Base-by-base conservation (phyloP, 345 rosid species). In the Arabis hirsuta region DNA sequence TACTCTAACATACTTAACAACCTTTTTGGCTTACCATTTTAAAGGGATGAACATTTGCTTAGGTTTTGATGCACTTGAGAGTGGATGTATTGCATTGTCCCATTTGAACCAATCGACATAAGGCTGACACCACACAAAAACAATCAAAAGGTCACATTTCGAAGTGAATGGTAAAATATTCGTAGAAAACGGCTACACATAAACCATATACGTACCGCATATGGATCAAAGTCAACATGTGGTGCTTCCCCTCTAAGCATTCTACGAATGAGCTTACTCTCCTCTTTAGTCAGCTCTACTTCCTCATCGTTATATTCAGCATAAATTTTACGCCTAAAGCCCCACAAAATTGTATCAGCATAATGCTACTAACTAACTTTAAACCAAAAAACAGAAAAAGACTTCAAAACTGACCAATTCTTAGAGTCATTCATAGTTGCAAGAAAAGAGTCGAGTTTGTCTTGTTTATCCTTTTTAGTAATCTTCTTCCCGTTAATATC, bases 11-110 rank as follows among this genome's bases (percentile, higher is more conserved):
- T 72, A 80, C 76, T 83, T 72, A 22, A 90, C 81, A 76, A 95
- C 96, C 86, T 67, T 88, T 77, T 87, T 91, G 56, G 87, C 85
- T 81, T 94, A 96, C 96, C 89, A 91, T 76, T 84, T 91, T 12
- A 97, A 94, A 64, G 96, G 97, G 59, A 88, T 82, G 68, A 94
- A 91, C 47, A 96, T 84, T 71, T 96, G 81, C 78, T 91, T 94
- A 29, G 99, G 99, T 70, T 94, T 97, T 24, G 97, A 96, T 47
- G 99, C 99, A 84, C 86, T 88, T 67, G 99, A 91, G 44, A 94
- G 77, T 52, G 99, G 99, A 79, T 94, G 99, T 77, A 79, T 82
- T 0, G 96, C 85, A 76, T 88, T 95, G 19, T 87, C 86, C 81
- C 88, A 84, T 77, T 91, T 82, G 76, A 94, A 88, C 96, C 96